phyloP scores from a whole-genome alignment of 495 filamentous ascomycete genomes.

The Hyaloscypha finlandica region DNA sequence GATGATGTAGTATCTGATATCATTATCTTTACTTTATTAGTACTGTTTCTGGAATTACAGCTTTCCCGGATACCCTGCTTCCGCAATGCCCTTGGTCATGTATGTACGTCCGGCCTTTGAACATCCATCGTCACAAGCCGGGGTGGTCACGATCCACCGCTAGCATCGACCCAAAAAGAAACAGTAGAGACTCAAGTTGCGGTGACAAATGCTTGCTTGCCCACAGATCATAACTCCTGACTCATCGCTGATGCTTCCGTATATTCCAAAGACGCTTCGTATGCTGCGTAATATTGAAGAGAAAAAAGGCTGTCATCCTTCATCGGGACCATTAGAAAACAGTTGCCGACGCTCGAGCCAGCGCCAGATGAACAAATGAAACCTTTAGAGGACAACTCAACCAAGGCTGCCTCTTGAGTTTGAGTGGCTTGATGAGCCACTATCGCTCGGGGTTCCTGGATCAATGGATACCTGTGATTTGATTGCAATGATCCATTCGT shows the following conservation, averaged over 20 bases:
- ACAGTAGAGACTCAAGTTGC: neutral
- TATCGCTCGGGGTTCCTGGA: constrained; percentile 52
- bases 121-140: no score
- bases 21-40: neutral
- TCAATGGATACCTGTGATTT: constrained; percentile 54
- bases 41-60: neutral
- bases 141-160: neutral
- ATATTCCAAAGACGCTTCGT: constrained; percentile 30
- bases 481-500: constrained; percentile 86
- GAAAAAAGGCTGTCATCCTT: neutral
- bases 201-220: constrained; percentile 3
- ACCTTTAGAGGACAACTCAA: neutral
- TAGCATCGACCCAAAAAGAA: neutral
- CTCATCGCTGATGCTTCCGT: constrained; percentile 31
- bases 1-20: neutral
- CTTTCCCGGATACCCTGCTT: neutral
- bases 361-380: neutral
- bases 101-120: neutral
- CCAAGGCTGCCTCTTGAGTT: constrained; percentile 23
- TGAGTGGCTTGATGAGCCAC: constrained; percentile 30
- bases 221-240: constrained; percentile 24
- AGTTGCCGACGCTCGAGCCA: neutral
- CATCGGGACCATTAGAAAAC: neutral
- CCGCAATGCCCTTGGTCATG: neutral
- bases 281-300: constrained; percentile 24